Evolutionary conservation across 208 protist species (phyloP).

Genomic region (Trypanosoma mega): DNA sequence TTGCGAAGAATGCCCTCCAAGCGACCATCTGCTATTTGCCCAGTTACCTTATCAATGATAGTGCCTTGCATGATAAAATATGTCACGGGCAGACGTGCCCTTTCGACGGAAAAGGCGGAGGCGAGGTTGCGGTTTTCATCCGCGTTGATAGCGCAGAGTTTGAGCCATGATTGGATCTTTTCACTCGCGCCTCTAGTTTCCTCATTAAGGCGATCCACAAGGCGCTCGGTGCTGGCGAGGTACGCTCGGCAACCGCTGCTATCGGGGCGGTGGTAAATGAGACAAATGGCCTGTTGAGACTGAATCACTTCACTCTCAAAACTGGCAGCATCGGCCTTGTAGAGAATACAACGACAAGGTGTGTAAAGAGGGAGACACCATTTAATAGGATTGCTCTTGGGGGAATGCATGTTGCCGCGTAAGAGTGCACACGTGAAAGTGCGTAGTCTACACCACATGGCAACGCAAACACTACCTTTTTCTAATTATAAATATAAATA

Average conservation of each 20-base stretch:
- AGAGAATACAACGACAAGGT: slow-evolving; percentile 16
- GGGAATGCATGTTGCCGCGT: neutral
- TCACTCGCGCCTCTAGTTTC: slow-evolving; percentile 21
- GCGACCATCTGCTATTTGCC: slow-evolving; percentile 50
- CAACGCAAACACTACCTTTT: too few relatives aligned
- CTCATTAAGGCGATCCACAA: slow-evolving; percentile 74
- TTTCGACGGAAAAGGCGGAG: slow-evolving; percentile 83
- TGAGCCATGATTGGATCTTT: slow-evolving; percentile 47
- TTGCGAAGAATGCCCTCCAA: slow-evolving; percentile 72
- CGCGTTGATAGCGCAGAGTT: slow-evolving; percentile 84
- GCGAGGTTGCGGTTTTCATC: slow-evolving; percentile 88
- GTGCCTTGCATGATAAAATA: slow-evolving; percentile 91
- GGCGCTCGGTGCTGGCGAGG: slow-evolving; percentile 52
- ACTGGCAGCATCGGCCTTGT: slow-evolving; percentile 60
- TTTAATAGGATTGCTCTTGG: too few relatives aligned
- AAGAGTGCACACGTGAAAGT: too few relatives aligned
- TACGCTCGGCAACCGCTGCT: slow-evolving; percentile 66
- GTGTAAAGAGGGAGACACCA: neutral
- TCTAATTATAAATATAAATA: too few relatives aligned
- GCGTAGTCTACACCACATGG: too few relatives aligned
- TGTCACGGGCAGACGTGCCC: slow-evolving; percentile 79
- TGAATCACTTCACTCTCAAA: slow-evolving; percentile 86
- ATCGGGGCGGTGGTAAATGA: slow-evolving; percentile 71
- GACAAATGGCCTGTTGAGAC: slow-evolving; percentile 87
- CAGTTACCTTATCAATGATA: slow-evolving; percentile 80